phyloP scores from a whole-genome alignment of 1,284 basidiomycete species.

The Trichosporon faecale region DNA sequence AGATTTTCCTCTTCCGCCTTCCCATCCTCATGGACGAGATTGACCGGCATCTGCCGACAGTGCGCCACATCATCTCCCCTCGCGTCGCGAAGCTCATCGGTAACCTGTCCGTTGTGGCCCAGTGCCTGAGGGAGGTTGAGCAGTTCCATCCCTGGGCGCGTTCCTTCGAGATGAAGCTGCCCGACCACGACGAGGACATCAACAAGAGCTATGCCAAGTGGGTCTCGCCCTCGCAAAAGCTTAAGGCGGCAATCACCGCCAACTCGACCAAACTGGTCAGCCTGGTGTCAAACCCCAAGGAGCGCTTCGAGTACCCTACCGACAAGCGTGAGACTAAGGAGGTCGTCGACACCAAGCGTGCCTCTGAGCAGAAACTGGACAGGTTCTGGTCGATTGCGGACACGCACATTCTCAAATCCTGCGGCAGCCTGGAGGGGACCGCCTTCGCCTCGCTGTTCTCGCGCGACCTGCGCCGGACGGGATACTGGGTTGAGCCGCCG shows the following conservation, averaged over 20 bases:
- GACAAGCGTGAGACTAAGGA: conserved; percentile 6
- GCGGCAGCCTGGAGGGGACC: not conserved
- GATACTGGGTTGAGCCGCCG: conserved; percentile 1
- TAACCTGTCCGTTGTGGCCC: conserved; percentile 6
- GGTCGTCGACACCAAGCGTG: not conserved
- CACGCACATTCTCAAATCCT: not conserved
- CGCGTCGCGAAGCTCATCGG: not conserved
- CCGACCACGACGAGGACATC: not conserved
- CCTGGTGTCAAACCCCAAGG: not conserved
- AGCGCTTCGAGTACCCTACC: conserved; percentile 13
- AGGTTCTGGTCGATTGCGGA: conserved; percentile 3
- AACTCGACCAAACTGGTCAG: not conserved
- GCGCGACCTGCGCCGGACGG: not conserved
- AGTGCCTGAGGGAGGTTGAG: conserved; percentile 7
- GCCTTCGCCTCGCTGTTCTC: not conserved
- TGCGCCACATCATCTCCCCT: not conserved
- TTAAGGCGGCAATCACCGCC: not conserved
- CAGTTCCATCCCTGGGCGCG: conserved; percentile 13
- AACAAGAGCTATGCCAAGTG: not conserved
- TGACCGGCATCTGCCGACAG: not conserved
- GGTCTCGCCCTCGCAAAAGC: not conserved
- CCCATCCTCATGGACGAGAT: conserved; percentile 5
- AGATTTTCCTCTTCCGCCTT: conserved; percentile 3
- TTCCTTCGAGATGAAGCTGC: not conserved
- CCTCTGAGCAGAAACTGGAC: conserved; percentile 2